phyloP scores from a whole-genome alignment of 257 asterid species.

The Agastache rugosa region DNA sequence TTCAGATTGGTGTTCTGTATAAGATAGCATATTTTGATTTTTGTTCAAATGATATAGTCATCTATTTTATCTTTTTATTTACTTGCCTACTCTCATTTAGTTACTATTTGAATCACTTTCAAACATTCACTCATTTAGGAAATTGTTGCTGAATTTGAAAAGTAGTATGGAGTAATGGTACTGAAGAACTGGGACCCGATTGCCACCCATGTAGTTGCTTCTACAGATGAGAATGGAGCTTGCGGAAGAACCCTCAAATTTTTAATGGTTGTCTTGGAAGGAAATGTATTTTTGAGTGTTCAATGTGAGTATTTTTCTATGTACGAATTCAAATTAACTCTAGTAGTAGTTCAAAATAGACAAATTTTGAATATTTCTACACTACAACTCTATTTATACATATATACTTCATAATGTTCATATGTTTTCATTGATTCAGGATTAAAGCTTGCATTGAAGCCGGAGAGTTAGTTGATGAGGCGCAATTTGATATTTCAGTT shows the following conservation, averaged over 20 bases:
- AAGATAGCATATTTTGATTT: too few relatives aligned
- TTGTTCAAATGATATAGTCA: too few relatives aligned
- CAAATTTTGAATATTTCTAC: not conserved
- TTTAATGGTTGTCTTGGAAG: constrained; percentile 90
- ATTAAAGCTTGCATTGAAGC: constrained; percentile 73
- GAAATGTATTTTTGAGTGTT: constrained; percentile 86
- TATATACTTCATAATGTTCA: not conserved
- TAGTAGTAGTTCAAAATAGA: not conserved
- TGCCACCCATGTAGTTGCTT: constrained; percentile 87
- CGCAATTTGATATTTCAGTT: constrained; percentile 66
- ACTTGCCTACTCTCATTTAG: too few relatives aligned
- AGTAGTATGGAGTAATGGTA: constrained; percentile 53
- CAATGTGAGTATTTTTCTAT: constrained; percentile 59
- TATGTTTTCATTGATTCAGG: constrained; percentile 52
- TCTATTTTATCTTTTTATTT: too few relatives aligned
- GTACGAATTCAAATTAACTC: not conserved
- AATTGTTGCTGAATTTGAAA: constrained; percentile 55
- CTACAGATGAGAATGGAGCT: constrained; percentile 78
- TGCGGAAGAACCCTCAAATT: constrained; percentile 87
- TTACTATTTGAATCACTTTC: too few relatives aligned
- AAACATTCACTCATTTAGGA: too few relatives aligned
- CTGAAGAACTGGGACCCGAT: constrained; percentile 76
- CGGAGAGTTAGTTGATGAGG: constrained; percentile 67
- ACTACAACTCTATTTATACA: not conserved
- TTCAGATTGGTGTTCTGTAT: too few relatives aligned